Conservation (phyloP, 495 filamentous ascomycete species). For the Neurospora tetrasperma region DNA sequence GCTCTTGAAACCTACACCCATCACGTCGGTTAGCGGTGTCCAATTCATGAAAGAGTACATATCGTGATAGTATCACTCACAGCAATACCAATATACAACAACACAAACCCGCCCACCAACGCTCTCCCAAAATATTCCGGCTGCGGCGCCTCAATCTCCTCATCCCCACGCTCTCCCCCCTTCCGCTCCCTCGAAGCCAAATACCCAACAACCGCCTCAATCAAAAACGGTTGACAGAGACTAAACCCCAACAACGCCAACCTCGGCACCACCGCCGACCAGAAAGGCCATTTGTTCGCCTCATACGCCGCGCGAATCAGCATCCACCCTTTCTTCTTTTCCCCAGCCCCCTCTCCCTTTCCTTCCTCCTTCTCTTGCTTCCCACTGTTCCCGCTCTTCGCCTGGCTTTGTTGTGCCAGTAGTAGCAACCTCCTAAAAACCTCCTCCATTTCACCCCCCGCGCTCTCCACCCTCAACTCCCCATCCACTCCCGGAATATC, state of each 20-base stretch:
- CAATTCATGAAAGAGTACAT: neutral
- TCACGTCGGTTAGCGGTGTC: neutral
- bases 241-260: conserved; percentile 7
- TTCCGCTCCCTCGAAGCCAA: neutral
- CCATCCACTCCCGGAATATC: conserved; percentile 21
- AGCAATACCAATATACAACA: conserved; percentile 48
- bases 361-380: too few relatives aligned
- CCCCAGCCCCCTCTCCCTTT: neutral
- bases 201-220: conserved; percentile 2
- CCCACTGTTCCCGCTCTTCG: too few relatives aligned
- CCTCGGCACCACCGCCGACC: conserved; percentile 3
- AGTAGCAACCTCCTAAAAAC: neutral
- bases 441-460: neutral
- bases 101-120: conserved; percentile 43
- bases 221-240: conserved; percentile 10
- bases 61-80: conserved; percentile 10
- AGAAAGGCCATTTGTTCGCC: conserved; percentile 6
- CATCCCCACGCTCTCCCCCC: neutral
- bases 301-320: neutral
- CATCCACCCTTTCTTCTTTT: neutral
- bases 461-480: conserved; percentile 6
- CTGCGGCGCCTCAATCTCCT: neutral
- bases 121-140: conserved; percentile 31
- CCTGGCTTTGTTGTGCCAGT: too few relatives aligned
- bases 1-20: conserved; percentile 10